Base-by-base conservation (phyloP, 2,329 filamentous ascomycete species). In the Aureobasidium sp. region DNA sequence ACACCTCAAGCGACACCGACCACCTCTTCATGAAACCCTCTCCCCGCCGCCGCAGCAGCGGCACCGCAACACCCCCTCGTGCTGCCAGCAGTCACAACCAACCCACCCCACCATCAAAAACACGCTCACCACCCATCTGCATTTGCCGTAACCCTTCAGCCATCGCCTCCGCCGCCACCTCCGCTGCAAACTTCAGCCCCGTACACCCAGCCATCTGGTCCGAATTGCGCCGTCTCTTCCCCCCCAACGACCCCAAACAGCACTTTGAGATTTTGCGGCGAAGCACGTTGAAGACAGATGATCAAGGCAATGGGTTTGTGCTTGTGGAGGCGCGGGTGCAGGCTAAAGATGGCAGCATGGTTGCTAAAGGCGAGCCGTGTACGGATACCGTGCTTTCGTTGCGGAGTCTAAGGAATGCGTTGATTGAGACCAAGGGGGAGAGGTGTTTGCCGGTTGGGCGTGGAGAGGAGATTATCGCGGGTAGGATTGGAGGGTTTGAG, bases 21-120 rank as follows among this genome's bases (percentile, higher is more conserved):
- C 55, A 58, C 34, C 31, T 58, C 31, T 58, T 48, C 42, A 58
- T 58, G 55, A 57, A 57, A 39, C n/a, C 34, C 5, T 48, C 55
- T n/a, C 55, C 55, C 2, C 55, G 55, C 6, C 41, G 41, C 6
- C 20, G 20, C 22, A 39, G 42, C 44, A 48, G 5, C 14, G 17
- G 55, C 31, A 47, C 41, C 3, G 12, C 41, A 17, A 58, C 42
- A 15, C 55, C 42, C 9, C 22, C 31, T 2, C 31, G 20, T n/a
- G n/a, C n/a, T n/a, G n/a, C n/a, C n/a, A n/a, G n/a, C n/a, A n/a
- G 3, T 6, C 5, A 56, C 11, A 25, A 11, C 11, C 22, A 41
- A 15, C 6, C 41, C 1, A 44, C 7, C 1, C 53, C n/a, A 8
- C 31, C 20, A 17, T 2, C 20, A 29, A 20, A 8, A 22, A 5